Percentiles rank a stretch among this genome's conserved stretches.
Conservation (phyloP, 176 grass and related monocot genomes). For the Poa pratensis region DNA sequence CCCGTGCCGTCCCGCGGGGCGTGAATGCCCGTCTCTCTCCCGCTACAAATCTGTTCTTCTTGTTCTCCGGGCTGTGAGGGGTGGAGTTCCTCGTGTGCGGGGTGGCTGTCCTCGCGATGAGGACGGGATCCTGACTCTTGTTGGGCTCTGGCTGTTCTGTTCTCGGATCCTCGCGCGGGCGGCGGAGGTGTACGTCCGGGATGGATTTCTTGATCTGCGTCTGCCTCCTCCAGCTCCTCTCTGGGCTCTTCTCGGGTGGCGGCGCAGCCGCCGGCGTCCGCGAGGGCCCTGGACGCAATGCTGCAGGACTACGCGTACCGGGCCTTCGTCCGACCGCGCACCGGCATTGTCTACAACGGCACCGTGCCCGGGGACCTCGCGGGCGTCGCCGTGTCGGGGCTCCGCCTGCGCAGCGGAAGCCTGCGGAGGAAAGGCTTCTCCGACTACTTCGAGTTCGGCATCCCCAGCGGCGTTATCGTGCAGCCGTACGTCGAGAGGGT, state of each 20-base stretch:
- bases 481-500: slow-evolving; percentile 78
- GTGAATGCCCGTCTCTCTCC: slow-evolving; percentile 1
- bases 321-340: slow-evolving; percentile 61
- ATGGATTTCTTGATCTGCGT: slow-evolving; percentile 32
- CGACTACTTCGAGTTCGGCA: slow-evolving; percentile 59
- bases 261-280: slow-evolving; percentile 41
- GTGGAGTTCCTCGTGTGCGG: not conserved
- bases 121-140: slow-evolving; percentile 17
- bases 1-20: not conserved
- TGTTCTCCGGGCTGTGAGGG: slow-evolving; percentile 6
- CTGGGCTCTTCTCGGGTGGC: not conserved
- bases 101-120: not conserved
- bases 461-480: slow-evolving; percentile 67
- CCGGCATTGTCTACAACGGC: slow-evolving; percentile 69
- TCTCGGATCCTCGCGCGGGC: not conserved
- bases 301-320: slow-evolving; percentile 80
- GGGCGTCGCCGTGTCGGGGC: slow-evolving; percentile 59
- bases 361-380: slow-evolving; percentile 60
- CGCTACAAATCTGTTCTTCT: not conserved
- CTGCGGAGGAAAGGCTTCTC: slow-evolving; percentile 56
- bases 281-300: slow-evolving; percentile 61
- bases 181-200: not conserved
- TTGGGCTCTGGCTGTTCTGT: not conserved
- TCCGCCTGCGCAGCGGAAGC: slow-evolving; percentile 87
- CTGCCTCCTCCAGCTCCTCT: slow-evolving; percentile 35